Conservation (phyloP, 2,329 filamentous ascomycete genomes). For the Ilyonectria sp. region DNA sequence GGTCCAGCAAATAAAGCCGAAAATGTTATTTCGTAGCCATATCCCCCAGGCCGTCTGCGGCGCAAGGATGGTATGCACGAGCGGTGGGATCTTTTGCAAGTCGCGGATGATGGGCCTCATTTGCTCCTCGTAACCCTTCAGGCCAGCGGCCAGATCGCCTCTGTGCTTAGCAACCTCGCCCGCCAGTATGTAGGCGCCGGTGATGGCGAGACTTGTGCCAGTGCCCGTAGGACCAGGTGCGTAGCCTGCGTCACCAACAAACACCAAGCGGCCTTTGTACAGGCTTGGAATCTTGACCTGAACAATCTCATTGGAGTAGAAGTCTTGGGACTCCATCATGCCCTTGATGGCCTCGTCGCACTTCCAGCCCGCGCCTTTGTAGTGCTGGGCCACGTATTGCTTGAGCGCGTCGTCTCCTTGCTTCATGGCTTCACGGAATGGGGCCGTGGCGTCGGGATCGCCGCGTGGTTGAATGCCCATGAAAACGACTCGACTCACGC, state of each 20-base stretch:
- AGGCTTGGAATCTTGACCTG: slow-evolving; percentile 59
- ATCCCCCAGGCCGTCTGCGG: slow-evolving; percentile 63
- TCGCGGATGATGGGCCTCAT: slow-evolving; percentile 59
- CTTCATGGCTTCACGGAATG: slow-evolving; percentile 58
- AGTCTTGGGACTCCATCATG: slow-evolving; percentile 56
- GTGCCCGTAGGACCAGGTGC: slow-evolving; percentile 62
- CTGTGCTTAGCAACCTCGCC: slow-evolving; percentile 57
- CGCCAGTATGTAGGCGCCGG: slow-evolving; percentile 66
- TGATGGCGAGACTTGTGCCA: slow-evolving; percentile 62
- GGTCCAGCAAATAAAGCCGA: slow-evolving; percentile 58
- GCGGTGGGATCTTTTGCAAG: slow-evolving; percentile 50
- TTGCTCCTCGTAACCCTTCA: slow-evolving; percentile 57
- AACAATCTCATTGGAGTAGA: slow-evolving; percentile 61
- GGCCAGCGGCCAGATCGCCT: slow-evolving; percentile 49
- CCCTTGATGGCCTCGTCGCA: slow-evolving; percentile 52
- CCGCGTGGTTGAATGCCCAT: slow-evolving; percentile 54
- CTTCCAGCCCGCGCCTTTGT: slow-evolving; percentile 63
- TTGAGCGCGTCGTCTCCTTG: slow-evolving; percentile 50
- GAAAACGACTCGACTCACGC: slow-evolving; percentile 50
- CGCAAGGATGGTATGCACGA: slow-evolving; percentile 54
- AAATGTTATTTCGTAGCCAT: slow-evolving; percentile 59
- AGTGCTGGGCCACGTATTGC: slow-evolving; percentile 55
- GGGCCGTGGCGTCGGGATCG: slow-evolving; percentile 43
- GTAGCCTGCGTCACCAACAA: slow-evolving; percentile 67
- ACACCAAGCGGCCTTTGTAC: slow-evolving; percentile 59